These are phyloP conservation scores for Aurinia saxatilis DNA, from an alignment of 345 rosid species.

Conservation along the genomic window DNA sequence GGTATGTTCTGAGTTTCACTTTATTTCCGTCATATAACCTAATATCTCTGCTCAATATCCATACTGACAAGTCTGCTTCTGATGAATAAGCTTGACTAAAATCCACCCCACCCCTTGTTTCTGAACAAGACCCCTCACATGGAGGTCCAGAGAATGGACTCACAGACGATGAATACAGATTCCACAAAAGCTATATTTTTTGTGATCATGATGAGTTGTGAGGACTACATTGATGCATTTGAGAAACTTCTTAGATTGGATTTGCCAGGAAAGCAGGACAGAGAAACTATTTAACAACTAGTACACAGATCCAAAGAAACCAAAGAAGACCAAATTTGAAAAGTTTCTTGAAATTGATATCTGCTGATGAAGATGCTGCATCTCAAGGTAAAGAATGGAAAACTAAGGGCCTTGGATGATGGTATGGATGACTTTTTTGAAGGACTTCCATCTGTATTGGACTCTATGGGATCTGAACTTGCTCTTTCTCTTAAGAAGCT, in stretches of 20 bases:
- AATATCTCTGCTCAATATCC: no score
- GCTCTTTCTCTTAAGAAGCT: conserved; percentile 28
- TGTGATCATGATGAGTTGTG: conserved; percentile 90
- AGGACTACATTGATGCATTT: conserved; percentile 84
- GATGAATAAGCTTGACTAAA: no score
- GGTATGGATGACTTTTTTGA: conserved; percentile 44
- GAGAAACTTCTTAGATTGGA: conserved; percentile 83
- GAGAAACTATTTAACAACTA: no score
- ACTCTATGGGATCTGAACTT: conserved; percentile 29
- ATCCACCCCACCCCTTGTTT: no score
- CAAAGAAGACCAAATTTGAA: conserved; percentile 57
- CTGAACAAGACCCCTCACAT: no score
- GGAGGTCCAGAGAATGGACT: conserved; percentile 82
- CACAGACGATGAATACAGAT: conserved; percentile 93
- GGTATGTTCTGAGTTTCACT: no score
- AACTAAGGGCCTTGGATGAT: conserved; percentile 62
- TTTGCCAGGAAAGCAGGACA: conserved; percentile 84
- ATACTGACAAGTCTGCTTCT: no score
- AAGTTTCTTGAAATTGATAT: conserved; percentile 59
- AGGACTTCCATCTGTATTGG: conserved; percentile 41
- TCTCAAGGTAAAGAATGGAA: conserved; percentile 67
- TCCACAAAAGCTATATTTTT: conserved; percentile 87
- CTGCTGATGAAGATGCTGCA: conserved; percentile 48
- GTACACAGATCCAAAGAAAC: conserved; percentile 31
- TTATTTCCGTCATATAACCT: no score